These are phyloP conservation scores for Nyssa sinensis DNA, from an alignment of 148 eudicot species.

Conservation along the genomic window DNA sequence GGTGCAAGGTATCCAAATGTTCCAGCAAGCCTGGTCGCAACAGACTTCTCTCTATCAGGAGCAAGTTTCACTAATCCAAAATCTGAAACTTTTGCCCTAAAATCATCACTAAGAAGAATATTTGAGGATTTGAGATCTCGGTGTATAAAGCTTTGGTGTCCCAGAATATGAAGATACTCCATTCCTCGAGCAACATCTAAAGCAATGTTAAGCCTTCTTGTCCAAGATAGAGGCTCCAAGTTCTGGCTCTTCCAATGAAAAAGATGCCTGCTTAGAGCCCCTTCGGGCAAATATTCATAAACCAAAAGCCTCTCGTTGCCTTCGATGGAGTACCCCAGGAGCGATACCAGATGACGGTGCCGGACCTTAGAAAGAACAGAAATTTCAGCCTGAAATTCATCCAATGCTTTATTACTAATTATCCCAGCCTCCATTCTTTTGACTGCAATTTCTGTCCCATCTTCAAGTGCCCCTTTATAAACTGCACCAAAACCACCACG, in stretches of 20 bases:
- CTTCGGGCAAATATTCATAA: conserved; percentile 72
- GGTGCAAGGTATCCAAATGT: conserved; percentile 87
- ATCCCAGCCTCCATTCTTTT: conserved; percentile 74
- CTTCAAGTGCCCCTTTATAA: conserved; percentile 62
- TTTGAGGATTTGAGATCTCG: conserved; percentile 77
- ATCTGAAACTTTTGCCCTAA: conserved; percentile 71
- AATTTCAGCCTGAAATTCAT: conserved; percentile 76
- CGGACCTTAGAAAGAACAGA: conserved; percentile 68
- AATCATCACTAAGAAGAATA: conserved; percentile 65
- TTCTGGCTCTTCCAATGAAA: conserved; percentile 54
- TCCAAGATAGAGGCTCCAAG: conserved; percentile 65
- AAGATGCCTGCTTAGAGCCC: conserved; percentile 66
- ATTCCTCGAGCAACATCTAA: conserved; percentile 78
- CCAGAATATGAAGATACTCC: conserved; percentile 72
- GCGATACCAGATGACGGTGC: conserved; percentile 70
- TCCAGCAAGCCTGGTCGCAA: conserved; percentile 75
- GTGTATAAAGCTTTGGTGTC: conserved; percentile 73
- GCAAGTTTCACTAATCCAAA: conserved; percentile 85
- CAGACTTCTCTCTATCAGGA: conserved; percentile 61
- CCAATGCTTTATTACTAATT: conserved; percentile 50
- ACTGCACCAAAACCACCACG: conserved; percentile 86
- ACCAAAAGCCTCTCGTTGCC: conserved; percentile 71
- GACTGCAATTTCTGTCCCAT: conserved; percentile 70
- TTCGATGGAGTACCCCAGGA: conserved; percentile 58
- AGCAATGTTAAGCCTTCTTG: conserved; percentile 56